Percentiles rank a stretch among this genome's conserved stretches.
These are phyloP conservation scores for Plasmodium inui DNA, from an alignment of 169 alveolate species.

Conservation along the genomic window DNA sequence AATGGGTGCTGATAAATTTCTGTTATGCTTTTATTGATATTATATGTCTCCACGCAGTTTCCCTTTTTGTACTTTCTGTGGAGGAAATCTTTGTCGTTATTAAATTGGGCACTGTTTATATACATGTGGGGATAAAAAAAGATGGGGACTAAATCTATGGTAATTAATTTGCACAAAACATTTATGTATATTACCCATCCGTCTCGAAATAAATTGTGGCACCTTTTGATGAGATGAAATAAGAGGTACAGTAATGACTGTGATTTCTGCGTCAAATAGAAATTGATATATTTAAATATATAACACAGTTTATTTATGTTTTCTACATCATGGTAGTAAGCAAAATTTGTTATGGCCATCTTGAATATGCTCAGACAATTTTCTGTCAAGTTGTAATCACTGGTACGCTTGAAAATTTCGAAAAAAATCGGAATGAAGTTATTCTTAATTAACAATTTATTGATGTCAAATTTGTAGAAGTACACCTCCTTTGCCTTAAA, in stretches of 20 bases:
- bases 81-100: slow-evolving; percentile 45
- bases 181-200: slow-evolving; percentile 64
- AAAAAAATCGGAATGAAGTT: slow-evolving; percentile 67
- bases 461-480: slow-evolving; percentile 51
- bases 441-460: slow-evolving; percentile 56
- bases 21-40: slow-evolving; percentile 56
- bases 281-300: slow-evolving; percentile 63
- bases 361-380: slow-evolving; percentile 61
- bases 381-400: slow-evolving; percentile 51
- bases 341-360: slow-evolving; percentile 50
- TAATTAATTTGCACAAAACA: slow-evolving; percentile 34
- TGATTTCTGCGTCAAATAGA: slow-evolving; percentile 66
- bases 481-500: slow-evolving; percentile 31
- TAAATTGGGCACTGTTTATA: slow-evolving; percentile 53
- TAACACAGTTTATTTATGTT: slow-evolving; percentile 55
- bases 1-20: slow-evolving; percentile 63
- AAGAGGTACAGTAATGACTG: slow-evolving; percentile 64
- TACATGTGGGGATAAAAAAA: slow-evolving; percentile 64
- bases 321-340: slow-evolving; percentile 55
- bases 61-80: slow-evolving; percentile 40
- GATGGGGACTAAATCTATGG: slow-evolving; percentile 57
- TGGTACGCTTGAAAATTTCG: slow-evolving; percentile 49
- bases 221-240: slow-evolving; percentile 61
- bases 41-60: slow-evolving; percentile 58
- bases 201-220: slow-evolving; percentile 63